A percentile compares a stretch with the other conserved stretches of the same genome.
Evolutionary conservation across 305 asterid genomes (phyloP).

Genomic region (Coffea humblotiana): DNA sequence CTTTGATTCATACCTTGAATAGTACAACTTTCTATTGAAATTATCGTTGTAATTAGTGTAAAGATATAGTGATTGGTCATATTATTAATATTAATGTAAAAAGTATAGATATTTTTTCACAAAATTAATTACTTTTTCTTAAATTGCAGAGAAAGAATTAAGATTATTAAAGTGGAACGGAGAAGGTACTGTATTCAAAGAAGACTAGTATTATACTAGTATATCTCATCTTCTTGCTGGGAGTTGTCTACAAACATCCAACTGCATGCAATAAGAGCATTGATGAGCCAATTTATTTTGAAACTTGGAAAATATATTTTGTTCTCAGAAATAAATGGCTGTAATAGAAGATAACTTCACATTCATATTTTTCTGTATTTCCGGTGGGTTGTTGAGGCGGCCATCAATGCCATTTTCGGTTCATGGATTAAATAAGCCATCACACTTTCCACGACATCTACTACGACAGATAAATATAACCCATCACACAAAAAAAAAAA

Average conservation of each 20-base stretch:
- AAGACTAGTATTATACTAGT: too few species aligned
- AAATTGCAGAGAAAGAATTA: too few species aligned
- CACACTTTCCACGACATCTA: slow-evolving; percentile 17
- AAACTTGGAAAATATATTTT: not conserved
- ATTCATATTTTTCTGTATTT: slow-evolving; percentile 14
- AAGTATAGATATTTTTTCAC: too few species aligned
- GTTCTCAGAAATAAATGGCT: not conserved
- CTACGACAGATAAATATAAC: not conserved
- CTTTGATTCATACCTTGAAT: too few species aligned
- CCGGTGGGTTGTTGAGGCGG: slow-evolving; percentile 20
- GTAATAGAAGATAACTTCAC: not conserved
- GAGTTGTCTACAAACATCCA: not conserved
- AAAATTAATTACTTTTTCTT: too few species aligned
- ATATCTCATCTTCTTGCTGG: too few species aligned
- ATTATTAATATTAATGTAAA: too few species aligned
- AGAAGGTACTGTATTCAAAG: too few species aligned
- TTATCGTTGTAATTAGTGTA: too few species aligned
- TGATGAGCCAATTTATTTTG: not conserved
- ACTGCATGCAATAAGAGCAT: not conserved
- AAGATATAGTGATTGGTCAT: too few species aligned
- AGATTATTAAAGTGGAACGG: too few species aligned
- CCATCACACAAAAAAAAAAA: not conserved
- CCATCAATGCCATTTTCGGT: slow-evolving; percentile 10
- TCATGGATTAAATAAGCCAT: not conserved
- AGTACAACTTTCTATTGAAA: too few species aligned